Conservation (phyloP, 2,329 filamentous ascomycete genomes). For the Scolecobasidium constrictum region DNA sequence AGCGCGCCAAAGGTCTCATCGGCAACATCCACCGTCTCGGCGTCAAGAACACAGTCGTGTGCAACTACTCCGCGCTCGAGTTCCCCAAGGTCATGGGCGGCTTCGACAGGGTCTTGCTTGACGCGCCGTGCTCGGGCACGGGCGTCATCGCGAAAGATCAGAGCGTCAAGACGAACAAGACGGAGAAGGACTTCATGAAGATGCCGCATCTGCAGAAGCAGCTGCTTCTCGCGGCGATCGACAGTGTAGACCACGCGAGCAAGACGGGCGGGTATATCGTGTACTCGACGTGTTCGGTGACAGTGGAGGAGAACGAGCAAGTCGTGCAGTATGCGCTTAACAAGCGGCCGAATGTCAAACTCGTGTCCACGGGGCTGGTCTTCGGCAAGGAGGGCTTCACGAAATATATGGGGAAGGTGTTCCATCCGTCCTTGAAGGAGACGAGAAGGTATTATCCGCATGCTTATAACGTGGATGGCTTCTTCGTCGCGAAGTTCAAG, state of each 20-base stretch:
- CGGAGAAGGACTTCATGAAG: slow-evolving; percentile 84
- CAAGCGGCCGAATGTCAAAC: slow-evolving; percentile 84
- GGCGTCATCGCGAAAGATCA: slow-evolving; percentile 97
- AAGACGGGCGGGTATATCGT: slow-evolving; percentile 93
- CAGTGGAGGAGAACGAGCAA: slow-evolving; percentile 84
- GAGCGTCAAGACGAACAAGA: slow-evolving; percentile 97
- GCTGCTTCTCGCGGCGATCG: slow-evolving; percentile 82
- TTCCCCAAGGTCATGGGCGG: slow-evolving; percentile 93
- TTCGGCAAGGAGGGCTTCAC: slow-evolving; percentile 93
- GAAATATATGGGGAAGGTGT: slow-evolving; percentile 81
- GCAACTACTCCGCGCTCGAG: slow-evolving; percentile 86
- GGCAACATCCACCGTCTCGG: slow-evolving; percentile 95
- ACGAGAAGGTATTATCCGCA: slow-evolving; percentile 84
- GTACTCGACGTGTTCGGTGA: slow-evolving; percentile 94
- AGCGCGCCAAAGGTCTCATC: slow-evolving; percentile 90
- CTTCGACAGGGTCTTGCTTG: slow-evolving; percentile 87
- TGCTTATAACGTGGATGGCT: slow-evolving; percentile 90
- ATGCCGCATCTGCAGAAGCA: slow-evolving; percentile 94
- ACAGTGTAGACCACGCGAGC: slow-evolving; percentile 82
- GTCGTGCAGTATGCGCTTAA: slow-evolving; percentile 89
- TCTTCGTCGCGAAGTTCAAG: slow-evolving; percentile 96
- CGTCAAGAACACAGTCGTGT: slow-evolving; percentile 87
- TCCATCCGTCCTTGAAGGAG: slow-evolving; percentile 73
- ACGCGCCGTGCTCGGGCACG: slow-evolving; percentile 92
- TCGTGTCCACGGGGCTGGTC: slow-evolving; percentile 80